Conservation (phyloP, 2,329 filamentous ascomycete species). For the Colletotrichum eleusines region DNA sequence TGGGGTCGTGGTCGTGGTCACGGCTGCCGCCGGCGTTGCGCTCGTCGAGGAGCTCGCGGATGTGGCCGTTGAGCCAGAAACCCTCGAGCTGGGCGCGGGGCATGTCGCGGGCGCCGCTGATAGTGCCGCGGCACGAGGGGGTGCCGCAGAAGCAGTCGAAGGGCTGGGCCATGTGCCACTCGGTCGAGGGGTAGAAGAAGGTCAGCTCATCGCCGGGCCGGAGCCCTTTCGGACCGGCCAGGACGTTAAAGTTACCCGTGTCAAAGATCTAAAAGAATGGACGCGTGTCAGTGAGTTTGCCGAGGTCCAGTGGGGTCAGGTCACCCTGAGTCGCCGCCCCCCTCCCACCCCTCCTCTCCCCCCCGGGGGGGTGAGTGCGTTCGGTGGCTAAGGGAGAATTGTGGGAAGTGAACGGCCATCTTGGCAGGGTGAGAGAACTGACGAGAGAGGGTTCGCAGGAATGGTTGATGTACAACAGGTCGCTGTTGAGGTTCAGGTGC, state of each 20-base stretch:
- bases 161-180: constrained; percentile 80
- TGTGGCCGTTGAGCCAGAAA: constrained; percentile 73
- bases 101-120: constrained; percentile 74
- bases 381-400: not conserved
- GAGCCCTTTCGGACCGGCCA: constrained; percentile 69
- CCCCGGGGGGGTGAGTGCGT: no score
- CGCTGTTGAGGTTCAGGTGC: constrained; percentile 74
- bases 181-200: constrained; percentile 82
- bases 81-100: constrained; percentile 63
- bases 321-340: constrained; percentile 16
- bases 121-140: constrained; percentile 69
- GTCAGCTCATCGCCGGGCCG: constrained; percentile 69
- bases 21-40: constrained; percentile 40
- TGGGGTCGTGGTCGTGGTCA: constrained; percentile 51
- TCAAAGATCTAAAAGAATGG: constrained; percentile 67
- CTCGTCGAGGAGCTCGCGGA: constrained; percentile 66
- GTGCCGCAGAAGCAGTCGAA: constrained; percentile 75
- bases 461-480: constrained; percentile 76
- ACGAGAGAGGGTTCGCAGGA: constrained; percentile 75
- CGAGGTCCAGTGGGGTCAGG: constrained; percentile 12
- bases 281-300: constrained; percentile 26
- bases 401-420: not conserved
- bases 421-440: constrained; percentile 49
- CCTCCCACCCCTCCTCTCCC: no score
- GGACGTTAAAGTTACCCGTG: constrained; percentile 66